phyloP scores from a whole-genome alignment of 202 grass and related monocot genomes.

The Brachypodium distachyon region DNA sequence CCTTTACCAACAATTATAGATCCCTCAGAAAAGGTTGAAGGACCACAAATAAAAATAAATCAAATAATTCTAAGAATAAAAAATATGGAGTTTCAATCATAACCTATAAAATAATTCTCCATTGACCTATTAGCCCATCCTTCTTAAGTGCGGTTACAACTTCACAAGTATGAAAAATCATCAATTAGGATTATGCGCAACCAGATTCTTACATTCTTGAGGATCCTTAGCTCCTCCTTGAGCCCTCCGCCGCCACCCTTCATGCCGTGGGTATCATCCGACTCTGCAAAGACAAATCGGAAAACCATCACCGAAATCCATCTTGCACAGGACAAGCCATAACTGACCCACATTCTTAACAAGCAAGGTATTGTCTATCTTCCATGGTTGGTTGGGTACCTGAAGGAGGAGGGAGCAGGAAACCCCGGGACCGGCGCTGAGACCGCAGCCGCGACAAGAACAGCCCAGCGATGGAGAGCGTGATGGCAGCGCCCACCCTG shows the following conservation, averaged over 20 bases:
- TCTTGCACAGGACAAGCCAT: not conserved
- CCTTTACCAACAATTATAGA: not conserved
- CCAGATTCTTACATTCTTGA: conserved; percentile 55
- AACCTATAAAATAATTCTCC: not conserved
- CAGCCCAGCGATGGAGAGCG: conserved; percentile 43
- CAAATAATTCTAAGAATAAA: not conserved
- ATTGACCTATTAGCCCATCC: not conserved
- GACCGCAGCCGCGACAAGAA: conserved; percentile 32
- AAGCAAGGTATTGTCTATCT: not conserved
- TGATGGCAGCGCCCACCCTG: conserved; percentile 40
- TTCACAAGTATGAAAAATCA: not conserved
- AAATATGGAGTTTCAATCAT: not conserved
- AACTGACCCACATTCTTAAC: not conserved
- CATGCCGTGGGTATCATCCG: conserved; percentile 10
- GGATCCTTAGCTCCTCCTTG: conserved; percentile 52
- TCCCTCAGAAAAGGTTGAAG: not conserved
- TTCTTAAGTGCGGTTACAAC: not conserved
- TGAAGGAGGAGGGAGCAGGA: conserved; percentile 25
- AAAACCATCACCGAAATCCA: not conserved
- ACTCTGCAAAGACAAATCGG: not conserved
- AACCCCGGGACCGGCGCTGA: conserved; percentile 3
- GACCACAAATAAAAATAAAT: not conserved
- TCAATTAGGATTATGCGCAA: not conserved
- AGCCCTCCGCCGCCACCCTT: conserved; percentile 40
- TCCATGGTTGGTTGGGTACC: conserved; percentile 17